These are phyloP conservation scores for Mucor racemosus DNA, from an alignment of 371 early-diverging fungal genomes.

Conservation along the genomic window DNA sequence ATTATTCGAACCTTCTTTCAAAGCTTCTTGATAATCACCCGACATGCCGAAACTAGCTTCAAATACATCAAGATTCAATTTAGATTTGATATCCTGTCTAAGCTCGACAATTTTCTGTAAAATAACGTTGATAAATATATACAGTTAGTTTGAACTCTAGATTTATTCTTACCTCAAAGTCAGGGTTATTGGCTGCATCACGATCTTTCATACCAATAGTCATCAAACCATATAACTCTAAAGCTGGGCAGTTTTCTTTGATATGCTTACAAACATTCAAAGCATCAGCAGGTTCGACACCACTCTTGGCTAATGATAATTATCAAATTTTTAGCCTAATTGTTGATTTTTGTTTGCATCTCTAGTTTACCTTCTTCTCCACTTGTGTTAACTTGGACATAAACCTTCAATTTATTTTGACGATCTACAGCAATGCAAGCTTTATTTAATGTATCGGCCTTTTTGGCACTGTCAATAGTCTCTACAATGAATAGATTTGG, in stretches of 20 bases:
- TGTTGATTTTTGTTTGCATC: neutral
- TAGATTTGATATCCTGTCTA: slow-evolving; percentile 10
- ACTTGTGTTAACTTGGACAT: slow-evolving; percentile 95
- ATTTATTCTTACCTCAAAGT: slow-evolving; percentile 69
- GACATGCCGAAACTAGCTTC: slow-evolving; percentile 98
- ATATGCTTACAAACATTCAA: slow-evolving; percentile 67
- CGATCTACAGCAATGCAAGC: slow-evolving; percentile 59
- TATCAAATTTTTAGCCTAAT: neutral
- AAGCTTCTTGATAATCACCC: slow-evolving; percentile 86
- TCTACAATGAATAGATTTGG: slow-evolving; percentile 91
- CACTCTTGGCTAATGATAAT: slow-evolving; percentile 75
- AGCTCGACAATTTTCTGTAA: slow-evolving; percentile 17
- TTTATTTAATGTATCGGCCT: slow-evolving; percentile 83
- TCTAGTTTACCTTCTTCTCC: slow-evolving; percentile 74
- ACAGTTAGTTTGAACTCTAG: neutral
- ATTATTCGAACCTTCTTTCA: slow-evolving; percentile 86
- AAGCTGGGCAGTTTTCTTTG: slow-evolving; percentile 63
- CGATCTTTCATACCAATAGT: slow-evolving; percentile 86
- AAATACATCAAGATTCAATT: slow-evolving; percentile 43
- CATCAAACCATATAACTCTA: slow-evolving; percentile 89
- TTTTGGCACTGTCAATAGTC: slow-evolving; percentile 85
- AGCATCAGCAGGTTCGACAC: slow-evolving; percentile 61
- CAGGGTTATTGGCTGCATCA: slow-evolving; percentile 74
- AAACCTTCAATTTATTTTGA: slow-evolving; percentile 70
- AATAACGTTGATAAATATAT: neutral